Evolutionary conservation across 2,329 filamentous ascomycete genomes (phyloP).

Genomic region (Diaporthe citri): DNA sequence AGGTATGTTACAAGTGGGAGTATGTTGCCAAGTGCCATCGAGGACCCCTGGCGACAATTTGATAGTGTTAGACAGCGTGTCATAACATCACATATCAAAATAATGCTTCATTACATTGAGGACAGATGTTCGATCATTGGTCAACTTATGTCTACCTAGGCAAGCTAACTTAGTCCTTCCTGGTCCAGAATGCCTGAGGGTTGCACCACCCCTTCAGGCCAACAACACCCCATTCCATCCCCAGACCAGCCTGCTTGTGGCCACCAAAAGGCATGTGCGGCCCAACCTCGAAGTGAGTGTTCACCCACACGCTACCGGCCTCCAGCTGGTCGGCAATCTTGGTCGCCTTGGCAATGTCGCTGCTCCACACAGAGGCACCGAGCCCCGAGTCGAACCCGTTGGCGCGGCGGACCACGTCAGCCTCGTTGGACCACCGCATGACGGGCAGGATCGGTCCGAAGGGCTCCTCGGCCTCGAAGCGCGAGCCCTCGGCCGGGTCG

Average conservation of each 20-base stretch:
- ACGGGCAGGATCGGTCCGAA: conserved; percentile 60
- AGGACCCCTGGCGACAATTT: not conserved
- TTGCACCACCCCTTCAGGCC: conserved; percentile 53
- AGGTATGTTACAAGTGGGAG: too few relatives aligned
- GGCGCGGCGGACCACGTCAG: conserved; percentile 58
- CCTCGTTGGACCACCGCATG: conserved; percentile 57
- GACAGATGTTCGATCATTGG: not conserved
- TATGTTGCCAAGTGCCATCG: too few relatives aligned
- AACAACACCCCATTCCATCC: conserved; percentile 59
- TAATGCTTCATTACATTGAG: too few relatives aligned
- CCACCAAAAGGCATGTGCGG: conserved; percentile 60
- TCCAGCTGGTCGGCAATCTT: conserved; percentile 60
- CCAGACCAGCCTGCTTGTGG: conserved; percentile 63
- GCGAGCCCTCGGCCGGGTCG: conserved; percentile 66
- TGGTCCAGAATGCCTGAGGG: conserved; percentile 39
- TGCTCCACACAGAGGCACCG: conserved; percentile 65
- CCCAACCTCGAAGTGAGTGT: conserved; percentile 55
- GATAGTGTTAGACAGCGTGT: not conserved
- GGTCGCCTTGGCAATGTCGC: conserved; percentile 59
- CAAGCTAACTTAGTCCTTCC: conserved; percentile 12
- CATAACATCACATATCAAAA: not conserved
- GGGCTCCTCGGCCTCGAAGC: conserved; percentile 67
- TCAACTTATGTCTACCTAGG: not conserved
- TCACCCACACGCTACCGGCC: conserved; percentile 67
- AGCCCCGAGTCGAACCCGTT: conserved; percentile 64